Evolutionary conservation across 768 basidiomycete genomes (phyloP).

Genomic region (Boletus coccyginus): DNA sequence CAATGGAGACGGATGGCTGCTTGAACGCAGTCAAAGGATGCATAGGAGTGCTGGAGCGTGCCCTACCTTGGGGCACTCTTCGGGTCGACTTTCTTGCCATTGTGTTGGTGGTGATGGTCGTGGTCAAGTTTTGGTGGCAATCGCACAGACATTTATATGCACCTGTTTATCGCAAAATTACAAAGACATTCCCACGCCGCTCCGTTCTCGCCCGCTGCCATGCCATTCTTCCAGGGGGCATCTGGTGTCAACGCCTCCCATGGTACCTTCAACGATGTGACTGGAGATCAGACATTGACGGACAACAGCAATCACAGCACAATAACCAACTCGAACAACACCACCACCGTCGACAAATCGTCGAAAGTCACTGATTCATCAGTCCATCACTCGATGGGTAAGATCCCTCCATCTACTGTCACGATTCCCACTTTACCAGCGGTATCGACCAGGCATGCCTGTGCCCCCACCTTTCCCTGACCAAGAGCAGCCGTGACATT

Average conservation of each 20-base stretch:
- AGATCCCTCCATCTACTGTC: not conserved
- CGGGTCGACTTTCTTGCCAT: constrained; percentile 23
- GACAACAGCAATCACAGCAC: constrained; percentile 20
- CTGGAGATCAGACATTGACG: constrained; percentile 15
- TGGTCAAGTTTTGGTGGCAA: not conserved
- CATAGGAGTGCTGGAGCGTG: constrained; percentile 23
- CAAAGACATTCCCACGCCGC: not conserved
- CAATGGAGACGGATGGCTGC: constrained; percentile 18
- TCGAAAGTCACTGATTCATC: constrained; percentile 20
- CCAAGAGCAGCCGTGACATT: not conserved
- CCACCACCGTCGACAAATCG: constrained; percentile 13
- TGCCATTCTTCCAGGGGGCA: constrained; percentile 28
- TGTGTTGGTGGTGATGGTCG: constrained; percentile 1
- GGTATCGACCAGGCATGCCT: not conserved
- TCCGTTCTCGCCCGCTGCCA: not conserved
- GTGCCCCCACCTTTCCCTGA: constrained; percentile 1
- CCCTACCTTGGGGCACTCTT: constrained; percentile 27
- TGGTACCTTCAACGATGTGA: constrained; percentile 21
- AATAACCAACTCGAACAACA: constrained; percentile 17
- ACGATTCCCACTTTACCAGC: not conserved
- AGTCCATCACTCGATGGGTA: constrained; percentile 24
- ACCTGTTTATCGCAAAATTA: not conserved
- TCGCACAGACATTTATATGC: not conserved
- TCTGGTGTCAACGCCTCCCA: constrained; percentile 13
- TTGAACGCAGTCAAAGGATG: constrained; percentile 23